Base-by-base conservation (phyloP, 352 stramenopile genomes). In the Halophytophthora polymorphica region DNA sequence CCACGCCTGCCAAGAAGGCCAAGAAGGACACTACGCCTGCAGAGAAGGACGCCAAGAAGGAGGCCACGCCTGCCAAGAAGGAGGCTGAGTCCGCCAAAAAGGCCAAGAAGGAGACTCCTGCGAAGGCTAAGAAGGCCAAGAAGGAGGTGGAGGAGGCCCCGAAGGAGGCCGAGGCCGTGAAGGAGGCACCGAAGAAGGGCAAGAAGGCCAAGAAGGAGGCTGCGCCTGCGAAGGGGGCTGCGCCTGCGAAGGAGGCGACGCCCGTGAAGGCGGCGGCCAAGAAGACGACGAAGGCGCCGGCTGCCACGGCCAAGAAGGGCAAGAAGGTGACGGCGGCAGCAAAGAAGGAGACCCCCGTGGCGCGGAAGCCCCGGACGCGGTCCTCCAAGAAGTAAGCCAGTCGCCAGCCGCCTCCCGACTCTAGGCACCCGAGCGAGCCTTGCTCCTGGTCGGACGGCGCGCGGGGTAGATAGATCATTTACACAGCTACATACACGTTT, bases 381-480 rank as follows among this genome's bases (percentile, higher is more conserved):
- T 61, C 29, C 25, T 28, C 51, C n/a, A 69, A 64, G 55, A 69
- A 66, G 47, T 67, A 59, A 61, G 28, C 34, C 48, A 21, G 40
- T 64, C 46, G 38, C 34, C 44, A n/a, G n/a, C n/a, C n/a, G n/a
- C n/a, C n/a, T n/a, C n/a, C n/a, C n/a, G n/a, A n/a, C n/a, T n/a
- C n/a, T n/a, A n/a, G n/a, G n/a, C n/a, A n/a, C n/a, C n/a, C n/a
- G n/a, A n/a, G n/a, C n/a, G n/a, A n/a, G n/a, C n/a, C n/a, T n/a
- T n/a, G n/a, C n/a, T n/a, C n/a, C n/a, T n/a, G n/a, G n/a, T n/a
- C n/a, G 40, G 37, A 25, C 58, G 25, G 21, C 44, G 54, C 22
- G 21, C 36, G 28, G 56, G 59, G 48, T 66, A 57, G 52, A 70
- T 66, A 70, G 52, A 66, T 64, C 52, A 70, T 70, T 57, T 63